Percentiles rank a stretch among this genome's conserved stretches.
Conservation (phyloP, 441 rosid genomes). For the Jatropha multifida region DNA sequence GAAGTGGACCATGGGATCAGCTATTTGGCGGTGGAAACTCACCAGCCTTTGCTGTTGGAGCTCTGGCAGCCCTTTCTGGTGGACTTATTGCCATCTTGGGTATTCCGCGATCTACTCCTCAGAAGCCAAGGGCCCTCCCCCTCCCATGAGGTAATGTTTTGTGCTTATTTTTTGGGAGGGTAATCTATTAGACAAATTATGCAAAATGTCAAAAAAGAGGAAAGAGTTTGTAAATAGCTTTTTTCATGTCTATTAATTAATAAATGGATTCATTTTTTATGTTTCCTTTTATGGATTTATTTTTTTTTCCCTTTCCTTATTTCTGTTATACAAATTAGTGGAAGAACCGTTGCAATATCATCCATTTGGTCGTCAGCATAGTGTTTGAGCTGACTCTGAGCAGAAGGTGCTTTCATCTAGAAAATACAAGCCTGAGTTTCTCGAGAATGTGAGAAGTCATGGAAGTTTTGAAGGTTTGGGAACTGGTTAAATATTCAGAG, state of each 20-base stretch:
- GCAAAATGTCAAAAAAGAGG: slow-evolving; percentile 15
- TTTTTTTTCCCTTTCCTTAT: background rate
- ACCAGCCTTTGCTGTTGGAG: slow-evolving; percentile 87
- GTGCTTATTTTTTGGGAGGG: slow-evolving; percentile 27
- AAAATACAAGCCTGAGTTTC: slow-evolving; percentile 3
- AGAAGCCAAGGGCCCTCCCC: slow-evolving; percentile 53
- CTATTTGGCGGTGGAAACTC: slow-evolving; percentile 95
- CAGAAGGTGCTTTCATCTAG: slow-evolving; percentile 18
- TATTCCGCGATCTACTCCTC: slow-evolving; percentile 72
- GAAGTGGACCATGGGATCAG: slow-evolving; percentile 97
- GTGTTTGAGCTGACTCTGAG: slow-evolving; percentile 10
- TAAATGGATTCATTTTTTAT: slow-evolving; percentile 21
- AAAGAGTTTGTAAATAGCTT: slow-evolving; percentile 29
- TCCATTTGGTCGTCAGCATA: slow-evolving; percentile 10
- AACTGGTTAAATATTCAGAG: background rate
- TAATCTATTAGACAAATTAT: slow-evolving; percentile 15
- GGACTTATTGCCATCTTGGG: slow-evolving; percentile 87
- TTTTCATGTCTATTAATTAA: slow-evolving; percentile 25
- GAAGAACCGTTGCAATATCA: slow-evolving; percentile 18
- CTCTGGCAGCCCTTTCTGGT: slow-evolving; percentile 61
- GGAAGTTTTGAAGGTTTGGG: slow-evolving; percentile 18
- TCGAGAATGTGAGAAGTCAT: slow-evolving; percentile 6
- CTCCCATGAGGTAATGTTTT: slow-evolving; percentile 53
- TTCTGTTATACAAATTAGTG: slow-evolving; percentile 18
- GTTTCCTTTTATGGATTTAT: background rate